phyloP scores from a whole-genome alignment of 108 stramenopile species.

The Schizochytrium sp. region DNA sequence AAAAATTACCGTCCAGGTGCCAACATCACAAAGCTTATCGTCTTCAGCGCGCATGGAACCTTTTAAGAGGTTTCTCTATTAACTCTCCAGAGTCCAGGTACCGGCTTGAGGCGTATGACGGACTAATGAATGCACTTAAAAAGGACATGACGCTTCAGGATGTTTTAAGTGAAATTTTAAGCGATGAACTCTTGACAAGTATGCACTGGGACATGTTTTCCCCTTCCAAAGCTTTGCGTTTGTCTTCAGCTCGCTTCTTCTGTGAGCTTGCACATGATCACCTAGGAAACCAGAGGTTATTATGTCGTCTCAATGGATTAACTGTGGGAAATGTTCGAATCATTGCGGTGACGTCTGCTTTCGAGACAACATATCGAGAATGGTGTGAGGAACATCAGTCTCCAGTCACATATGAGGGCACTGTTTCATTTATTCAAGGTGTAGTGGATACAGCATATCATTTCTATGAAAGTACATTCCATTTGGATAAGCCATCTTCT shows the following conservation, averaged over 20 bases:
- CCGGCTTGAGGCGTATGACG: conserved; percentile 16
- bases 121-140: not conserved
- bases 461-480: not conserved
- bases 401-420: not conserved
- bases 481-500: not conserved
- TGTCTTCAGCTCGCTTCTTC: not conserved
- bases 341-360: not conserved
- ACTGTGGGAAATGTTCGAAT: not conserved
- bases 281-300: not conserved
- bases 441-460: not conserved
- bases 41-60: not conserved
- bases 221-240: not conserved
- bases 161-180: not conserved
- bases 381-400: not conserved
- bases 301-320: conserved; percentile 22
- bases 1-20: not conserved
- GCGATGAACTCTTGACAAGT: not conserved
- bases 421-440: not conserved
- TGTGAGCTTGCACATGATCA: conserved; percentile 9
- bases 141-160: not conserved
- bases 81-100: not conserved
- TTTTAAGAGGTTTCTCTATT: not conserved
- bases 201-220: not conserved
- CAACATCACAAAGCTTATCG: not conserved
- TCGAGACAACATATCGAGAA: not conserved